Evolutionary conservation across 495 filamentous ascomycete genomes (phyloP), one percentile per base, ranked within the genome.

Genomic region (Penicillium canariense): DNA sequence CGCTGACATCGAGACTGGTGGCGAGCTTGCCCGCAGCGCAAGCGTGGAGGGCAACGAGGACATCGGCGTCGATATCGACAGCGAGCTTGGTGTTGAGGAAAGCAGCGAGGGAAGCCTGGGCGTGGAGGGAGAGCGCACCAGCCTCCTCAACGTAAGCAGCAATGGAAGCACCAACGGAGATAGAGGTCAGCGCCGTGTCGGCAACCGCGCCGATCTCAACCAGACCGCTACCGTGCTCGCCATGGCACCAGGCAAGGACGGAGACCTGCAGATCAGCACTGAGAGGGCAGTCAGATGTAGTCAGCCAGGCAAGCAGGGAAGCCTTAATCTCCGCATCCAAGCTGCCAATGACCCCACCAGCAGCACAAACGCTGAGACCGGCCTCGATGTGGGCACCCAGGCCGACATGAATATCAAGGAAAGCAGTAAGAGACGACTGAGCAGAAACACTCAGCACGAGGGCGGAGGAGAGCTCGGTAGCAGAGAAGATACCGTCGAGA

Each of bases 401-500:
- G 5, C 52, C 60, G 28, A 61, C 43, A 26, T 51, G 28, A 12
- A 54, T n/a, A 48, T 26, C 23, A 39, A 50, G 47, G 62, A 70
- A 73, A 44, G 63, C 54, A 36, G 57, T 48, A 15, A 77, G 67
- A 43, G 67, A 57, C 46, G 63, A 25, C 62, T 74, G 72, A 17
- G 62, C 58, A 18, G 59, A 63, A 32, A 57, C 56, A 48, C 57
- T 69, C 39, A 77, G 67, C 47, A 73, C 63, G 8, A 74, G 68
- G 45, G 60, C 64, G 14, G 59, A 53, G 40, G 59, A 63, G 12
- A 71, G 58, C 12, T 65, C 62, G 42, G 61, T 27, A 27, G 66
- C 48, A 11, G 54, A 48, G 51, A 75, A 70, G 52, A 77, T 73
- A 69, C 74, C 74, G 11, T 76, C 72, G 20, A 76, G 18, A 31